Conservation (phyloP, 163 green algal species). For the Chlamydomonas reinhardtii region DNA sequence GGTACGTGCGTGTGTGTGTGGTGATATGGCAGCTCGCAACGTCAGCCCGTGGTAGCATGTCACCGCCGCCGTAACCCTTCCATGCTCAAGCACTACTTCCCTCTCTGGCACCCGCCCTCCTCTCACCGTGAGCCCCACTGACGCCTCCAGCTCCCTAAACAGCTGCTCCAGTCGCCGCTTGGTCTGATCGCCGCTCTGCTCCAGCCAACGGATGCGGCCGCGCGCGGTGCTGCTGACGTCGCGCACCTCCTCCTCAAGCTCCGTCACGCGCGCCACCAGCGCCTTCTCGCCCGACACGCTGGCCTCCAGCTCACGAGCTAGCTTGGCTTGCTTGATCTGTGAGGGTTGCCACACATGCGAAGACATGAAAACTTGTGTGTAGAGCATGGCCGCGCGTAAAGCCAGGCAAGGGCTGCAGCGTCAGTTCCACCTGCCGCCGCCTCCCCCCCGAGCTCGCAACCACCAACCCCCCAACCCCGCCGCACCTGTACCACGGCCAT, state of each 20-base stretch:
- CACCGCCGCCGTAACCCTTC: no score
- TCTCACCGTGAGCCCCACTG: conserved; percentile 34
- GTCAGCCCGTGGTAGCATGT: no score
- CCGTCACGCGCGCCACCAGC: conserved; percentile 57
- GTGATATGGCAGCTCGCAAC: no score
- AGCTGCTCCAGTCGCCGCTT: conserved; percentile 63
- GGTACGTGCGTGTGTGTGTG: no score
- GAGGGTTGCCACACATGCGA: neutral
- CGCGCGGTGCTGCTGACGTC: conserved; percentile 63
- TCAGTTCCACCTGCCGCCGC: no score
- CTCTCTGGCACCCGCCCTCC: no score
- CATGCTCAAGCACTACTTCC: no score
- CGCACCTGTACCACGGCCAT: conserved; percentile 71
- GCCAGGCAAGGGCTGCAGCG: no score
- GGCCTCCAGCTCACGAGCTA: conserved; percentile 66
- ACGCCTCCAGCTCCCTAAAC: conserved; percentile 63
- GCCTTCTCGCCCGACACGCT: conserved; percentile 60
- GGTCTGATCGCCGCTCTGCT: conserved; percentile 56
- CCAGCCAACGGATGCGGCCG: conserved; percentile 69
- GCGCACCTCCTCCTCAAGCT: conserved; percentile 65
- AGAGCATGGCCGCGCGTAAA: no score
- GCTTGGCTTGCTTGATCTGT: conserved; percentile 73
- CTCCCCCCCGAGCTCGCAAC: no score
- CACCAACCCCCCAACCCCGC: no score
- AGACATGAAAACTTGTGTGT: no score